Evolutionary conservation across 768 basidiomycete genomes (phyloP).

Genomic region (Peribolospora kevripleyi): DNA sequence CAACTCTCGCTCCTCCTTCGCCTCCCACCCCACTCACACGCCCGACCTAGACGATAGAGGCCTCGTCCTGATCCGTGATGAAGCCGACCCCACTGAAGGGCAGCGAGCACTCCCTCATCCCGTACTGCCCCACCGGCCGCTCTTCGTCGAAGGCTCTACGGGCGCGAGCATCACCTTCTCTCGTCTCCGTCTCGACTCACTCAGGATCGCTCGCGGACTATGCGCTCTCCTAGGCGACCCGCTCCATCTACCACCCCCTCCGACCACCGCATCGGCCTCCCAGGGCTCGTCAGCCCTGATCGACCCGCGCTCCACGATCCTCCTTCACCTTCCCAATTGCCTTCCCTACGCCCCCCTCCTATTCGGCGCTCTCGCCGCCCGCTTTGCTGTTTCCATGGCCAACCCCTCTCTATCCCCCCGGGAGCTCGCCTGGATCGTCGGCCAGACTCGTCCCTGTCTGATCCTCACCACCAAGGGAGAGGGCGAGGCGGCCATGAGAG

Average conservation of each 20-base stretch:
- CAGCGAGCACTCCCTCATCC: not conserved
- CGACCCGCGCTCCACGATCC: not conserved
- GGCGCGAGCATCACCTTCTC: not conserved
- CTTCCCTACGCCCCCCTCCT: constrained; percentile 11
- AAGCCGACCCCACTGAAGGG: too few relatives aligned
- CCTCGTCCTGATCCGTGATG: too few relatives aligned
- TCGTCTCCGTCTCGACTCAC: not conserved
- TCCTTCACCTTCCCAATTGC: constrained; percentile 15
- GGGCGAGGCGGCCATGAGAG: too few relatives aligned
- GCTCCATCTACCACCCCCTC: not conserved
- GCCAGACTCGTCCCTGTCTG: constrained; percentile 8
- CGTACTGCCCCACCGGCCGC: not conserved
- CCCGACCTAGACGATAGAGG: too few relatives aligned
- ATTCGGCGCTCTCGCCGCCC: constrained; percentile 12
- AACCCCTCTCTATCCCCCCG: constrained; percentile 14
- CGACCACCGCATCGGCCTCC: too few relatives aligned
- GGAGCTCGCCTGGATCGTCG: constrained; percentile 14
- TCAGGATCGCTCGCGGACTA: not conserved
- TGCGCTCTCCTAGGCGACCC: not conserved
- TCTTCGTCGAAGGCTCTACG: not conserved
- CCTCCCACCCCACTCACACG: too few relatives aligned
- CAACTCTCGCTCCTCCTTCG: too few relatives aligned
- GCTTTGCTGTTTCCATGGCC: constrained; percentile 8
- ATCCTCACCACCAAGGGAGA: constrained; percentile 10
- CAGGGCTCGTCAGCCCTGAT: too few relatives aligned